Evolutionary conservation across 129 eudicot species (phyloP), one percentile per base, ranked within the genome.

Genomic region (Chrysanthemum lavandulifolium): DNA sequence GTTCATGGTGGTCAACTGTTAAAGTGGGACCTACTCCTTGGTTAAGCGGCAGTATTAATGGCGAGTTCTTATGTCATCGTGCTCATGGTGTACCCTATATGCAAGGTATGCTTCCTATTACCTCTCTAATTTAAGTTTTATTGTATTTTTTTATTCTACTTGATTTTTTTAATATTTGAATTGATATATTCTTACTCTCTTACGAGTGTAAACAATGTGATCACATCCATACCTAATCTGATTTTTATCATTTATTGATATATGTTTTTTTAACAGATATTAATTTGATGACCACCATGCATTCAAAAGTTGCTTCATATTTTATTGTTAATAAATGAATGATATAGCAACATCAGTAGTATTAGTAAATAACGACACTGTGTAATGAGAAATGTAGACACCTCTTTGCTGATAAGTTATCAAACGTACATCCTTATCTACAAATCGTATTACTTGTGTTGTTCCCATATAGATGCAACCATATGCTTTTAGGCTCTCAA

Each of bases 21-120:
- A 94, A 80, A 52, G 65, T 79, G 1, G 79, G 85, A 3, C 81
- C 81, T 11, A 8, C 65, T 72, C 87, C 89, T 81, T 88, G 89
- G 97, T 67, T 83, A 78, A 86, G 85, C 54, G 80, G 68, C 92
- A 80, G 89, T 68, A 87, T 78, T 61, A 62, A 51, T 56, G 80
- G 85, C 56, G 54, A 73, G 79, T 75, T 81, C 31, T 18, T 85
- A 14, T 92, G 96, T 95, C 82, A 83, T 68, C 89, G 65, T 36
- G 76, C 85, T 49, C 88, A 85, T 27, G 61, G 76, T 73, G 61
- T 86, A 72, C 89, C 84, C 36, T 92, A 87, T 73, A 23, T 81
- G 56, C 95, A 80, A 40, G 96, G 98, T 92, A 87, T 69, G 0
- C 5, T 58, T 52, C 19, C 3, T 50, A 68, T 67, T 27, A 75